Conservation (phyloP, 805 yeast genomes). For the Blastobotrys attinorum region DNA sequence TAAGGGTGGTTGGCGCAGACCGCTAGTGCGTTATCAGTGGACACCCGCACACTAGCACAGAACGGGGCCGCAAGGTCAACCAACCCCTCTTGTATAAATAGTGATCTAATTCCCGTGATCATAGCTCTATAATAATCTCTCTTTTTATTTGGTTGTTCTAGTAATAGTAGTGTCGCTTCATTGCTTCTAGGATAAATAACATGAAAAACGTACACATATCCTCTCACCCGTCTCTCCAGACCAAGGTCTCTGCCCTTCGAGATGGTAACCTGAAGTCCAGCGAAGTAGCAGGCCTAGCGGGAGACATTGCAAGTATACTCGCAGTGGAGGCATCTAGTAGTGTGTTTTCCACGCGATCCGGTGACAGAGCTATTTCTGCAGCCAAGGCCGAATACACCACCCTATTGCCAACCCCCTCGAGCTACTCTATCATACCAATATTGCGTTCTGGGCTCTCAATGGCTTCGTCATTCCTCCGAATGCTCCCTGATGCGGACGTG, state of each 20-base stretch:
- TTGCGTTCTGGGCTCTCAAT: conserved; percentile 28
- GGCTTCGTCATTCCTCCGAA: conserved; percentile 23
- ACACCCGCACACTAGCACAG: too few relatives aligned
- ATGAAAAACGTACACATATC: not conserved
- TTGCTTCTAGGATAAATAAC: too few relatives aligned
- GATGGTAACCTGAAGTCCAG: conserved; percentile 12
- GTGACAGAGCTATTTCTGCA: conserved; percentile 3
- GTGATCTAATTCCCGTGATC: too few relatives aligned
- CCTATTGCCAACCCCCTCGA: conserved; percentile 12
- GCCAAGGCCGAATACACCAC: conserved; percentile 11
- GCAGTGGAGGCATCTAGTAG: conserved; percentile 22
- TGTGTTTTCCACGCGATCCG: conserved; percentile 13
- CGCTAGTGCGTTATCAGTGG: too few relatives aligned
- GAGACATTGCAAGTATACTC: conserved; percentile 20
- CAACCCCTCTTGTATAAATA: too few relatives aligned
- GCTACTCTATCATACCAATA: conserved; percentile 24
- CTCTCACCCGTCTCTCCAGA: conserved; percentile 21
- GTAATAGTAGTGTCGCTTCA: too few relatives aligned
- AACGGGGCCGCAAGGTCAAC: too few relatives aligned
- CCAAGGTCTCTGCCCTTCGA: conserved; percentile 24
- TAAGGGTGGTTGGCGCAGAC: too few relatives aligned
- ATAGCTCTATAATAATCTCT: too few relatives aligned
- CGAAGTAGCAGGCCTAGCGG: conserved; percentile 17
- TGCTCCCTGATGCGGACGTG: conserved; percentile 23
- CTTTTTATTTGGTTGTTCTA: too few relatives aligned